phyloP scores from a whole-genome alignment of 306 rosid genomes.

The Argentina anserina region DNA sequence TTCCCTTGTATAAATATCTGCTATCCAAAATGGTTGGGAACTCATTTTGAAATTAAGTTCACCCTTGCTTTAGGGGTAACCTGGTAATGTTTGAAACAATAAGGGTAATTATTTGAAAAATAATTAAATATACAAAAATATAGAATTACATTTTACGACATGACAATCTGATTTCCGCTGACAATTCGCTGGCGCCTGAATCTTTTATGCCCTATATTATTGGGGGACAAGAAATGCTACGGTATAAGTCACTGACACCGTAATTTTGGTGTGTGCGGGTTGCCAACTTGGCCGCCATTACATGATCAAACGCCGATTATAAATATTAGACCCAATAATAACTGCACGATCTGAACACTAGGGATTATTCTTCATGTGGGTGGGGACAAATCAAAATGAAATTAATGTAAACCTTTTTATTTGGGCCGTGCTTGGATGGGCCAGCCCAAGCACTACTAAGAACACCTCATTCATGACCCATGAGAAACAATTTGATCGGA shows the following conservation, averaged over 20 bases:
- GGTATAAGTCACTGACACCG: neutral
- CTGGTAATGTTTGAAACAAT: neutral
- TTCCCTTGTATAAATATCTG: neutral
- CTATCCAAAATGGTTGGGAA: neutral
- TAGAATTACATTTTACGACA: conserved; percentile 10
- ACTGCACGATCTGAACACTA: neutral
- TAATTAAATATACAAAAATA: neutral
- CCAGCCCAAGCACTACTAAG: neutral
- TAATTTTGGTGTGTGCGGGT: neutral
- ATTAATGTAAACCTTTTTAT: neutral
- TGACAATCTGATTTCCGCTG: conserved; percentile 20
- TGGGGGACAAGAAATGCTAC: neutral
- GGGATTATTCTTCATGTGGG: neutral
- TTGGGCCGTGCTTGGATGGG: neutral
- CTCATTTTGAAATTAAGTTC: neutral
- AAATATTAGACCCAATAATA: neutral
- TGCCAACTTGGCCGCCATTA: conserved; percentile 5
- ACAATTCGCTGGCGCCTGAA: conserved; percentile 37
- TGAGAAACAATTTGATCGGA: too few species aligned
- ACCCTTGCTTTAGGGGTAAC: neutral
- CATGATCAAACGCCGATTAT: neutral
- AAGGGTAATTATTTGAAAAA: neutral
- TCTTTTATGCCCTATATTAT: conserved; percentile 15
- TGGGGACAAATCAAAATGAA: neutral
- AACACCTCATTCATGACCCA: too few species aligned